Evolutionary conservation across 108 stramenopile genomes (phyloP), one percentile per base, ranked within the genome.

Genomic region (Cyclotella choctawhatcheeana): DNA sequence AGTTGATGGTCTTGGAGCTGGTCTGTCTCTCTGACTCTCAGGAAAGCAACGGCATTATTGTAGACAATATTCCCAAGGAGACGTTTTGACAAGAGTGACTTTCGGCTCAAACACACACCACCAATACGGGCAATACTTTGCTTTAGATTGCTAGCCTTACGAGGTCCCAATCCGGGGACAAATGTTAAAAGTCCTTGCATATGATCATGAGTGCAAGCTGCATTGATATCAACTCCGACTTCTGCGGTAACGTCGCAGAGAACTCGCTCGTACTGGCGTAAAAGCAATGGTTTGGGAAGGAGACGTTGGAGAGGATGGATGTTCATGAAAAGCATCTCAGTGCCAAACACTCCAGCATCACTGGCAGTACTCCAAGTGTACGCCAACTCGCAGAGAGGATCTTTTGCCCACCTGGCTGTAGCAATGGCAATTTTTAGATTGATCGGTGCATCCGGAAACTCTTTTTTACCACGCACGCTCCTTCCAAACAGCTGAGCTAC

Each of bases 141-240:
- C 61, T 94, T 96, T 26, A 93, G 64, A 82, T 84, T 92, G 32
- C 85, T 89, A 26, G 96, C 95, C 75, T 98, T 98, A 21, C 97
- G 82, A 32, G 95, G 96, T 50, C 97, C 97, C 26, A 98, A 69
- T 10, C 97, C 97, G 30, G 96, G 91, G n/a, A 96, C 89, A 82
- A 98, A 98, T 14, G 89, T 82, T 30, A 98, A 74, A 29, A 91
- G 45, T 12, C 88, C 90, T 48, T 82, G 81, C 53, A 92, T 63
- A 54, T 96, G 95, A 71, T 89, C 88, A 45, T 83, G 79, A 16
- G 73, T 73, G 45, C 86, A 89, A 32, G 89, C 84, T 3, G 74
- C 71, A 72, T 98, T 94, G 32, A 98, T 35, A 58, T 98, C 95
- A 8, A 94, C 92, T n/a, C 97, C 97, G 59, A 94, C 86, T 35